Conservation (phyloP, 2,329 filamentous ascomycete species). For the Microascus cirrosus region DNA sequence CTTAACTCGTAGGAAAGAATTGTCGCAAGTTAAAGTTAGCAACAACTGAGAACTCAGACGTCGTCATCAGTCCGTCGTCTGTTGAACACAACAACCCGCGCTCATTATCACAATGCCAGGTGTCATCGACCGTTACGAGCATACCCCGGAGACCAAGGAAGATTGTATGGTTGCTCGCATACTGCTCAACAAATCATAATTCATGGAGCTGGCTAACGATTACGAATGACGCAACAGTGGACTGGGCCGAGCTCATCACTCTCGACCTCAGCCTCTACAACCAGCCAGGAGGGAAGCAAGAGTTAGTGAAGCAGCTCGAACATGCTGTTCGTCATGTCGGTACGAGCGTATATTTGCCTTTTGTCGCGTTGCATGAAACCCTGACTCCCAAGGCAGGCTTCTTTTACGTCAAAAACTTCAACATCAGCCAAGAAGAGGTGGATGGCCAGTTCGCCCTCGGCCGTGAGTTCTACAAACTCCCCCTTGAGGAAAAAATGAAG, state of each 20-base stretch:
- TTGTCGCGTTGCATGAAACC: neutral
- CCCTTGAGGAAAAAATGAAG: constrained; percentile 45
- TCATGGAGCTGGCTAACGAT: neutral
- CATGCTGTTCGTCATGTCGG: constrained; percentile 30
- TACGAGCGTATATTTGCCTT: neutral
- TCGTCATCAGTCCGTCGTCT: neutral
- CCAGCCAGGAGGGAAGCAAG: constrained; percentile 40
- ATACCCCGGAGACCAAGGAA: constrained; percentile 14
- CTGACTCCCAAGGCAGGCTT: constrained; percentile 23
- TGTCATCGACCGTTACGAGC: neutral
- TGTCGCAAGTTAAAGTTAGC: too few species aligned
- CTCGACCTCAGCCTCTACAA: constrained; percentile 44
- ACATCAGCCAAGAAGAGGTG: constrained; percentile 45
- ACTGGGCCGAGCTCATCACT: constrained; percentile 46
- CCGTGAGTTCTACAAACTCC: constrained; percentile 38
- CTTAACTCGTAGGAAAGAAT: too few species aligned
- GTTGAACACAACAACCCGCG: neutral
- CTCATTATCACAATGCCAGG: neutral
- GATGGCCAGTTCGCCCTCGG: constrained; percentile 51
- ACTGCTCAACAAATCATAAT: neutral
- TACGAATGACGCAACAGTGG: constrained; percentile 9
- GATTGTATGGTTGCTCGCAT: neutral
- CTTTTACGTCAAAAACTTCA: constrained; percentile 54
- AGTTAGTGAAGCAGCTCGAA: constrained; percentile 39
- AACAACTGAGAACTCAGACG: too few species aligned